phyloP scores from a whole-genome alignment of 2,329 filamentous ascomycete genomes.

The Ascosphaera aggregata region DNA sequence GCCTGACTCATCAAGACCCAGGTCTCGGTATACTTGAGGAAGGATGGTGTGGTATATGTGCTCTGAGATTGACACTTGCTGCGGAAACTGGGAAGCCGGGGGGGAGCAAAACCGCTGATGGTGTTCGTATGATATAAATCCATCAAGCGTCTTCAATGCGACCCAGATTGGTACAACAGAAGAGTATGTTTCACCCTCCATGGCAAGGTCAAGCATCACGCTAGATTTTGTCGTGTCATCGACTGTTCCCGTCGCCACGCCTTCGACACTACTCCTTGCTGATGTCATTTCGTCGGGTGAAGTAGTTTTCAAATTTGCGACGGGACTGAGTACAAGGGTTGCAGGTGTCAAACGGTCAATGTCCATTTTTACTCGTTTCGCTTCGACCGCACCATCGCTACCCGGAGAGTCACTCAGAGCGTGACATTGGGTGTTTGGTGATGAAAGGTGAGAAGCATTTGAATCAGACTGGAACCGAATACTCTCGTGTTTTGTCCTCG shows the following conservation, averaged over 20 bases:
- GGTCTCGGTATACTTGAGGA: neutral
- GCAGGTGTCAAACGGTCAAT: slow-evolving; percentile 18
- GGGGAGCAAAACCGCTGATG: slow-evolving; percentile 10
- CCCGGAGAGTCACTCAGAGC: neutral
- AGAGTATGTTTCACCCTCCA: neutral
- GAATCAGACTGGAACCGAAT: slow-evolving; percentile 15
- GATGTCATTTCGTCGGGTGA: neutral
- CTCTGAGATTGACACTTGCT: slow-evolving; percentile 9
- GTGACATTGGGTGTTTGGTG: neutral
- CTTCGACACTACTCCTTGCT: neutral
- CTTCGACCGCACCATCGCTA: neutral
- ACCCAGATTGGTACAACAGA: slow-evolving; percentile 46
- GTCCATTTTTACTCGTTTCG: neutral
- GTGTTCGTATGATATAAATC: neutral
- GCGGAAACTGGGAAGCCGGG: slow-evolving; percentile 13
- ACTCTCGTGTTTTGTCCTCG: neutral
- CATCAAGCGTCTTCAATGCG: slow-evolving; percentile 26
- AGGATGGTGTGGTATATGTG: neutral
- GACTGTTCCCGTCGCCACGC: neutral
- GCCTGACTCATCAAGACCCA: neutral
- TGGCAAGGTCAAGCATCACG: neutral
- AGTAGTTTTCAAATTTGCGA: slow-evolving; percentile 23
- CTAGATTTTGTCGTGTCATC: neutral
- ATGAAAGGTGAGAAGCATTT: neutral
- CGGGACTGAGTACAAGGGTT: slow-evolving; percentile 18